Conservation (phyloP, 75 land plant genomes). For the Chamaecyparis obtusa region DNA sequence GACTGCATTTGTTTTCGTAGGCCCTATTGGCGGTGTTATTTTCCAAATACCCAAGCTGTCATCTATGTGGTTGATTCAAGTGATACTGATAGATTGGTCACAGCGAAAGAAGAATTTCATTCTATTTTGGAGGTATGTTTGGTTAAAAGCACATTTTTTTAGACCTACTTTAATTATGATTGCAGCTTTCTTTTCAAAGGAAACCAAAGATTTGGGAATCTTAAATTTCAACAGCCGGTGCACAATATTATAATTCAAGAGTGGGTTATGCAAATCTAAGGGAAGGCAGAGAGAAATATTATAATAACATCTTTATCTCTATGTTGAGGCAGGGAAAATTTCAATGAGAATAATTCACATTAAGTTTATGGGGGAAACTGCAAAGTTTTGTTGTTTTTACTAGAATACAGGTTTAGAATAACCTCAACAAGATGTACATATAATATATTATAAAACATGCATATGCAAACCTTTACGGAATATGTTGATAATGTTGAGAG, state of each 20-base stretch:
- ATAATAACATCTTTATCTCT: background rate
- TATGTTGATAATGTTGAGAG: background rate
- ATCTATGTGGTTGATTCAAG: slow-evolving; percentile 98
- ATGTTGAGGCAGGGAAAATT: background rate
- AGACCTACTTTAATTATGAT: background rate
- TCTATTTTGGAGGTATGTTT: slow-evolving; percentile 69
- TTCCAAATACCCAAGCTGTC: slow-evolving; percentile 98
- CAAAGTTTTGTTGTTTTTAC: background rate
- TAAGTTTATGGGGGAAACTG: background rate
- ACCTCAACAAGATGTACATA: background rate
- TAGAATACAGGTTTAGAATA: background rate
- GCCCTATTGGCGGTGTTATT: slow-evolving; percentile 99
- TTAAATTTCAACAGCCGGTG: background rate
- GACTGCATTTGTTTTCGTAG: slow-evolving; percentile 30
- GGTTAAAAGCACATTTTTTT: background rate
- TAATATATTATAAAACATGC: background rate
- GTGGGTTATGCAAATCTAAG: background rate
- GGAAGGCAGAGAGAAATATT: background rate
- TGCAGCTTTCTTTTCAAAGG: background rate
- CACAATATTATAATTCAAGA: background rate
- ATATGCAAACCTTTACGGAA: background rate
- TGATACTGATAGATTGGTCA: slow-evolving; percentile 87
- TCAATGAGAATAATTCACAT: background rate
- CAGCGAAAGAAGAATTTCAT: slow-evolving; percentile 95
- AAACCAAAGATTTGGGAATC: background rate